Percentiles rank a stretch among this genome's conserved stretches.
Conservation (phyloP, 2,329 filamentous ascomycete genomes). For the Penicillium sp. region DNA sequence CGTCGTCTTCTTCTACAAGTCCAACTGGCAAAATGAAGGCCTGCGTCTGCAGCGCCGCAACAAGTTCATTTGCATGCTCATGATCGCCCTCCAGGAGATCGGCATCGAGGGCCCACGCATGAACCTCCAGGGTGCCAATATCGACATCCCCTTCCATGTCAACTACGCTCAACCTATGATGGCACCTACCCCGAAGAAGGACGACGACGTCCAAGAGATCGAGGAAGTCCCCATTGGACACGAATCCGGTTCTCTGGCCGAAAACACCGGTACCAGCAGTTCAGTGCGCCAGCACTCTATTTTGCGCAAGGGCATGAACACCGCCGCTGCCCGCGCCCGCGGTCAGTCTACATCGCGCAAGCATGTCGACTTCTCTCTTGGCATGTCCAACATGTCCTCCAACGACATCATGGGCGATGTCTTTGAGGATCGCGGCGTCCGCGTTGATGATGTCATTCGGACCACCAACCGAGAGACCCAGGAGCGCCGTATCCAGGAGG, state of each 20-base stretch:
- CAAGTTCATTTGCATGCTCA: constrained; percentile 91
- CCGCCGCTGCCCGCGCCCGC: constrained; percentile 55
- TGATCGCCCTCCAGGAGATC: constrained; percentile 80
- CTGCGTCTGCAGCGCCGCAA: constrained; percentile 88
- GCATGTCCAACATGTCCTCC: constrained; percentile 65
- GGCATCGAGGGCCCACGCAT: constrained; percentile 84
- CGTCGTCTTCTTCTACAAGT: constrained; percentile 97
- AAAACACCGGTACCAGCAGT: constrained; percentile 41
- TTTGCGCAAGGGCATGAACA: constrained; percentile 57
- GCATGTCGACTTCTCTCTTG: constrained; percentile 73
- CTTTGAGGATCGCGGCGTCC: constrained; percentile 61
- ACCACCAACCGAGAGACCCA: constrained; percentile 47
- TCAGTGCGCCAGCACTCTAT: constrained; percentile 57
- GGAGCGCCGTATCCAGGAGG: constrained; percentile 48
- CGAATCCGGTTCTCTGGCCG: constrained; percentile 31
- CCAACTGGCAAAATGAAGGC: constrained; percentile 93
- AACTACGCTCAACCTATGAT: constrained; percentile 58
- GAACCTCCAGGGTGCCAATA: constrained; percentile 71
- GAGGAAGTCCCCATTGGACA: constrained; percentile 39
- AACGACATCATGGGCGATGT: constrained; percentile 69
- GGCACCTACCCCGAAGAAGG: constrained; percentile 52
- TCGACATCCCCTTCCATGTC: constrained; percentile 71
- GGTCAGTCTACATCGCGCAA: constrained; percentile 67
- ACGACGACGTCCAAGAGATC: constrained; percentile 53
- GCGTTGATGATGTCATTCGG: constrained; percentile 50